Base-by-base conservation (phyloP, 805 yeast species). In the Komagataella pseudopastoris region DNA sequence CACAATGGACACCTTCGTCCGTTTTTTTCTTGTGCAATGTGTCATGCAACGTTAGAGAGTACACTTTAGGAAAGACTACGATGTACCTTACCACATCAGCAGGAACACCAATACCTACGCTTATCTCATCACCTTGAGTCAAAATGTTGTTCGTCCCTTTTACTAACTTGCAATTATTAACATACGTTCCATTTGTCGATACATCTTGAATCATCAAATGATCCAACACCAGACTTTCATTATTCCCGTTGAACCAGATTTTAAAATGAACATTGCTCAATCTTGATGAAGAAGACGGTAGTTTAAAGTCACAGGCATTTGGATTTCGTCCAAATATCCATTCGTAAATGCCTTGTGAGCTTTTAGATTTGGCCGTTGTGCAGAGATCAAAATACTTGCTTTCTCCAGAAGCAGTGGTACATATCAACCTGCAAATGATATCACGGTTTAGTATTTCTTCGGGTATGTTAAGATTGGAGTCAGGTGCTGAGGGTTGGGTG, bases 121-220 rank as follows among this genome's bases (percentile, higher is more conserved):
- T 77, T 44, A 93, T 84, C 61, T 88, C 96, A 66, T 93, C 99
- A 4, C 98, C 98, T 62, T 88, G 96, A 47, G 83, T 81, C 44
- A 93, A 66, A 52, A 91, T 78, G 63, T 87, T 88, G 59, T 88
- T 87, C 49, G 84, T 79, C 18, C 85, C 85, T 60, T 83, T 85
- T 22, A 82, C 87, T 17, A 91, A 65, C 50, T 88, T 73, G 44
- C 74, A 74, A 36, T 83, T 82, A 68, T 91, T 93, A 49, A 91
- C 68, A 72, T 80, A 85, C 0, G 99, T 93, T 6, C 99, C 99
- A 68, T 93, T 93, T 2, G 98, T 91, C 1, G 96, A 85, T 2
- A 74, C 66, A 64, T 90, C 97, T 62, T 77, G 80, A 52, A 82
- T 71, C 83, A 83, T 77, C 48, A 78, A 55, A 39, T 64, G 46